Percentiles rank a stretch among this genome's conserved stretches.
Conservation (phyloP, 768 basidiomycete genomes). For the Termitomyces eurrhizus region DNA sequence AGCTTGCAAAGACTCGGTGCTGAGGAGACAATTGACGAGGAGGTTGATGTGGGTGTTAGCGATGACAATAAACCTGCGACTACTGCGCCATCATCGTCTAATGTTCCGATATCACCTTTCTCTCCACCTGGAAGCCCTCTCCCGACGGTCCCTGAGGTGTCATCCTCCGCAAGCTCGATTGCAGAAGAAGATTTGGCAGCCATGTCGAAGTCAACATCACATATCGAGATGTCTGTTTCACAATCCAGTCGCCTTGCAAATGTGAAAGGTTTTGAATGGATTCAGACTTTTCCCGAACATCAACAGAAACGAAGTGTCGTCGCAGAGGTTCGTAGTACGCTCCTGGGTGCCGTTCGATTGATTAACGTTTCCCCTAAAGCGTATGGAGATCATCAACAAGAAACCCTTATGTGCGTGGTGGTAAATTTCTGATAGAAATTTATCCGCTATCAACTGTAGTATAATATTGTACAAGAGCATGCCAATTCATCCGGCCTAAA, state of each 20-base stretch:
- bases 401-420: slow-evolving; percentile 73
- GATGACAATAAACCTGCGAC: slow-evolving; percentile 25
- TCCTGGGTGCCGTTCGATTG: not conserved
- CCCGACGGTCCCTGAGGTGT: slow-evolving; percentile 52
- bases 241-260: slow-evolving; percentile 31
- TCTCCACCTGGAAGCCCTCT: slow-evolving; percentile 61
- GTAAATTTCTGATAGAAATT: slow-evolving; percentile 31
- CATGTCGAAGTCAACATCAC: slow-evolving; percentile 75
- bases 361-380: slow-evolving; percentile 34
- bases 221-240: slow-evolving; percentile 50
- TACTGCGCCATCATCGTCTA: slow-evolving; percentile 26
- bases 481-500: slow-evolving; percentile 4
- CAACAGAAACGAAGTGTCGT: slow-evolving; percentile 57
- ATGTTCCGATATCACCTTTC: slow-evolving; percentile 38
- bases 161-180: slow-evolving; percentile 50
- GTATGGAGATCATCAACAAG: slow-evolving; percentile 67
- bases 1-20: slow-evolving; percentile 70
- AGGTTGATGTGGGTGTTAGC: slow-evolving; percentile 63
- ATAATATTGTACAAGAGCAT: slow-evolving; percentile 19
- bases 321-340: slow-evolving; percentile 51
- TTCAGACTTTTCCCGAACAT: slow-evolving; percentile 31
- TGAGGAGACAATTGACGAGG: slow-evolving; percentile 43
- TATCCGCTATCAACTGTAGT: slow-evolving; percentile 17
- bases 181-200: slow-evolving; percentile 68
- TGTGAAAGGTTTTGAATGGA: slow-evolving; percentile 42